A percentile compares a stretch with the other conserved stretches of the same genome.
Evolutionary conservation across 306 rosid species (phyloP).

Genomic region (Cicer arietinum): DNA sequence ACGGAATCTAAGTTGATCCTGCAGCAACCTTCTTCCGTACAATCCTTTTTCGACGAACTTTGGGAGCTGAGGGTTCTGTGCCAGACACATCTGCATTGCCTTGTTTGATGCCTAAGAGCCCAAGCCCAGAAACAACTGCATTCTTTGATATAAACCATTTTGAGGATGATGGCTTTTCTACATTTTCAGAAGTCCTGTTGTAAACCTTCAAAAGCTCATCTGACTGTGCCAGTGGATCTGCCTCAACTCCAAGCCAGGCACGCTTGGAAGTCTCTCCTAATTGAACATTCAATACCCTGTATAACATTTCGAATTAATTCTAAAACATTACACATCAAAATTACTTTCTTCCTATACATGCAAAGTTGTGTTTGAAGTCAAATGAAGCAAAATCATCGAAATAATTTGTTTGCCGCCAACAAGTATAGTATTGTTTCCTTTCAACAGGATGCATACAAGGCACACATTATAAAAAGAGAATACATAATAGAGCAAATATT

Average conservation of each 20-base stretch:
- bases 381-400: background rate
- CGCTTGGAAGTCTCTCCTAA: conserved; percentile 90
- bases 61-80: conserved; percentile 69
- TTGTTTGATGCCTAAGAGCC: conserved; percentile 92
- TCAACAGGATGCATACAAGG: conserved; percentile 8
- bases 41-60: conserved; percentile 80
- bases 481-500: background rate
- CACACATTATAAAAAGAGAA: conserved; percentile 1
- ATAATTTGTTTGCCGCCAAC: background rate
- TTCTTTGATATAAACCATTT: conserved; percentile 98
- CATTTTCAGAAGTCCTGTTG: conserved; percentile 73
- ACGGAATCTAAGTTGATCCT: conserved; percentile 54
- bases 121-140: conserved; percentile 93
- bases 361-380: background rate
- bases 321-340: conserved; percentile 20
- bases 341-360: conserved; percentile 13
- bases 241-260: conserved; percentile 98
- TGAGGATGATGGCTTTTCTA: conserved; percentile 56
- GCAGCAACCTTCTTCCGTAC: conserved; percentile 88
- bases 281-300: conserved; percentile 84
- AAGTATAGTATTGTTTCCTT: conserved; percentile 4
- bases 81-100: conserved; percentile 53
- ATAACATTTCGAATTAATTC: conserved; percentile 31
- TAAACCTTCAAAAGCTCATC: conserved; percentile 80
- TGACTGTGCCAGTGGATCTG: conserved; percentile 83